Percentiles rank a stretch among this genome's conserved stretches.
Evolutionary conservation across 2,329 filamentous ascomycete species (phyloP).

Genomic region (Dactylonectria estremocensis): DNA sequence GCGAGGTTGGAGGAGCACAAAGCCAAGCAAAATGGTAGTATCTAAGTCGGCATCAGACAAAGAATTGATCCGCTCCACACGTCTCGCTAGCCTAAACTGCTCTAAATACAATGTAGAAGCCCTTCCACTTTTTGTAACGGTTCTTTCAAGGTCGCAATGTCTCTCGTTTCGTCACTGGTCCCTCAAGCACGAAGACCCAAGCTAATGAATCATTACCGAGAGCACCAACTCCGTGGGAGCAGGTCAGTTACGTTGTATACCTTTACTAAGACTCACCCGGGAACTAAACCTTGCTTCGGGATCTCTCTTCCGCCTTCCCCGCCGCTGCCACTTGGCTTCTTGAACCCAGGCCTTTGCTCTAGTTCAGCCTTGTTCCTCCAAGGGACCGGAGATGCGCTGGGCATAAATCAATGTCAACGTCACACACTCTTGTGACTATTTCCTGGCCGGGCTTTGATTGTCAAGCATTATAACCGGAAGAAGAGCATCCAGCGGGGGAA

Average conservation of each 20-base stretch:
- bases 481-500: background rate
- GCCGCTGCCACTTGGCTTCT: background rate
- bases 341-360: background rate
- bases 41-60: background rate
- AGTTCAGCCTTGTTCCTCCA: background rate
- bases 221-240: background rate
- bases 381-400: background rate
- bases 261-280: no score
- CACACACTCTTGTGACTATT: background rate
- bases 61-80: background rate
- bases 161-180: background rate
- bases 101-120: background rate
- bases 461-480: background rate
- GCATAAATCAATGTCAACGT: constrained; percentile 3
- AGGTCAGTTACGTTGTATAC: no score
- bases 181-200: background rate
- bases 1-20: constrained; percentile 30
- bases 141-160: background rate
- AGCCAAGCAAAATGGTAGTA: constrained; percentile 14
- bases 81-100: background rate
- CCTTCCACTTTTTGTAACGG: no score
- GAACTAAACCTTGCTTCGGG: background rate
- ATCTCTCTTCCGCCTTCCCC: background rate
- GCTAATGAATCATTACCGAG: background rate
- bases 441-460: background rate